Evolutionary conservation across 2,329 filamentous ascomycete genomes (phyloP), one percentile per base, ranked within the genome.

Genomic region (Dryadomyces quercus-mongolicae): DNA sequence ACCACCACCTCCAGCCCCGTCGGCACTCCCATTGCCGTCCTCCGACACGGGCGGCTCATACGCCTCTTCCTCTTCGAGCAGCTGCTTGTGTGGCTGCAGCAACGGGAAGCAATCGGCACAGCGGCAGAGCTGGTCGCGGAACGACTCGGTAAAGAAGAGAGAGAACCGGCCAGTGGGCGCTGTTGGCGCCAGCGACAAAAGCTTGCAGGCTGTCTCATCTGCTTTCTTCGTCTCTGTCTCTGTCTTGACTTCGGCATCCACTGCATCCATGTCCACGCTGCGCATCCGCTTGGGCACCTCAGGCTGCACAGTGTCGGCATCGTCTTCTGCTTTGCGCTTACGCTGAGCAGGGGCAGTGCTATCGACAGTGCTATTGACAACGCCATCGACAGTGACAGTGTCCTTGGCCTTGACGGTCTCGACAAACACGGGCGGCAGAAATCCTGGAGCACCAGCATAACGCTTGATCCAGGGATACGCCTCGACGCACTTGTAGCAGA

Each of bases 401-500:
- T 54, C 57, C 4, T 34, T 49, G 1, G 5, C n/a, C 7, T 1
- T 18, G 5, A 34, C 57, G 5, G 54, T 57, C 45, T 58, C 67
- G 55, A 70, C 66, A 56, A 82, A 84, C 0, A 96, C 78, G 0
- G 91, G 78, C 0, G 81, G 74, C 0, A 97, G 73, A 63, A 98
- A 97, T 0, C 91, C 90, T 0, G 80, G 65, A 0, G 86, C 80
- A 2, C 86, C 85, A 6, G 88, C 90, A 65, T 97, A 97, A 59
- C 76, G 75, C 71, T 92, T 94, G 67, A 97, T 85, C 93, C 93
- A 98, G 0, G 90, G 88, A 61, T 90, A 81, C 1, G 89, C 81
- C 44, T 91, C 83, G 15, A 95, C 78, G 62, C 93, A 98, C 65
- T 95, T 94, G 73, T 93, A 95, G 73, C 93, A 98, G 42, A 98